Evolutionary conservation across 495 filamentous ascomycete species (phyloP).

Genomic region (Tuber umbilicatum): DNA sequence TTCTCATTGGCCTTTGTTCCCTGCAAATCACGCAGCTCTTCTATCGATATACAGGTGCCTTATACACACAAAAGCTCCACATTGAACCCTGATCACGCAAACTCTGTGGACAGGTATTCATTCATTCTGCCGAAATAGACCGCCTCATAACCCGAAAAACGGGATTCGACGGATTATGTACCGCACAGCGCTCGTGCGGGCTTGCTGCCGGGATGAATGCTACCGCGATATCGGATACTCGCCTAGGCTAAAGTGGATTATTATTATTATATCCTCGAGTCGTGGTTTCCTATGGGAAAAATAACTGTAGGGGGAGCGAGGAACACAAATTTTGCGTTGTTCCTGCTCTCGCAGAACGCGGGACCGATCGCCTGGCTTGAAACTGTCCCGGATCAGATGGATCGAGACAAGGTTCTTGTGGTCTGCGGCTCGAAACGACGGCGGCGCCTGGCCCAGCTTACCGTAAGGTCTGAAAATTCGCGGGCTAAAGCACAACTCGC

Average conservation of each 20-base stretch:
- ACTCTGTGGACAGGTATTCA: not conserved
- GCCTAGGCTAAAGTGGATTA: not conserved
- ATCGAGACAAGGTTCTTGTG: not conserved
- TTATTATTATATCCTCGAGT: not conserved
- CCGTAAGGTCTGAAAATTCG: not conserved
- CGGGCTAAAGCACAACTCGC: not conserved
- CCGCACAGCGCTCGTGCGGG: not conserved
- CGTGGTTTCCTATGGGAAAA: not conserved
- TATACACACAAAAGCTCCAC: not conserved
- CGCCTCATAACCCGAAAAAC: not conserved
- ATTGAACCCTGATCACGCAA: not conserved
- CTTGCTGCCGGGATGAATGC: not conserved
- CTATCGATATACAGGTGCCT: not conserved
- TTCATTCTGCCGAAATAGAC: not conserved
- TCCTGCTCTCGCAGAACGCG: not conserved
- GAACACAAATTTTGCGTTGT: not conserved
- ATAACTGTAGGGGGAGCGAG: not conserved
- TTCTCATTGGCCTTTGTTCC: not conserved
- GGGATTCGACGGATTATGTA: not conserved
- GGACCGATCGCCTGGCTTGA: not conserved
- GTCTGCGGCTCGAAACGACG: not conserved
- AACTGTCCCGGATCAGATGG: not conserved
- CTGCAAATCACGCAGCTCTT: not conserved
- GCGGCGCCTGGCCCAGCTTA: not conserved
- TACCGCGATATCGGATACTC: not conserved